A percentile compares a stretch with the other conserved stretches of the same genome.
phyloP scores from a whole-genome alignment of 2,329 filamentous ascomycete genomes.

The Ophiostoma montium region DNA sequence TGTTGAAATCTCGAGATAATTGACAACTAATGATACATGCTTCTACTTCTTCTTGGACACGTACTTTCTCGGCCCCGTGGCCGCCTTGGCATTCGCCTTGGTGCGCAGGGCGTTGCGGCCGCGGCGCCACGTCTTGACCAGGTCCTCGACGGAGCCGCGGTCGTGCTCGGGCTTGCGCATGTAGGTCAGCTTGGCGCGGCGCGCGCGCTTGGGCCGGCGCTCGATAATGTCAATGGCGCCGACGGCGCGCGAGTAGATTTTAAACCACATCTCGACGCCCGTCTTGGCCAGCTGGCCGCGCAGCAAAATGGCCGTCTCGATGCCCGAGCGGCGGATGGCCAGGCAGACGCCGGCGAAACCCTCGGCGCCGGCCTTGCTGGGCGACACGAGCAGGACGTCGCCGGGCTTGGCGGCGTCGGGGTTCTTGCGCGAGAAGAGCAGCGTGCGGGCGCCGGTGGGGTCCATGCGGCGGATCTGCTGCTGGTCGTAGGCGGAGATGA shows the following conservation, averaged over 20 bases:
- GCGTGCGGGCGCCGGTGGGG: constrained; percentile 66
- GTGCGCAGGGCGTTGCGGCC: constrained; percentile 25
- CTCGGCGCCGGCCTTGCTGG: constrained; percentile 63
- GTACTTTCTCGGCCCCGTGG: constrained; percentile 1
- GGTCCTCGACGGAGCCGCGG: constrained; percentile 68
- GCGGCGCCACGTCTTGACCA: constrained; percentile 49
- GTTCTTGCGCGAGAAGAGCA: constrained; percentile 67
- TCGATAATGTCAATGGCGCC: constrained; percentile 89
- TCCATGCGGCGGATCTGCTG: constrained; percentile 65
- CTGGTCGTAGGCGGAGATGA: constrained; percentile 51
- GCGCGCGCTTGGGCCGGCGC: constrained; percentile 67
- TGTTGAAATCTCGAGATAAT: no score
- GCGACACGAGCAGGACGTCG: constrained; percentile 83
- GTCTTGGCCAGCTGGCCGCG: constrained; percentile 75
- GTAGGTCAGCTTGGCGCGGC: constrained; percentile 78
- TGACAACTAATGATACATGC: background rate
- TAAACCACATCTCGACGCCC: constrained; percentile 94
- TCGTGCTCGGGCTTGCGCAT: constrained; percentile 83
- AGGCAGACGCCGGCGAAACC: constrained; percentile 83
- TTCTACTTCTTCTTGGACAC: constrained; percentile 7
- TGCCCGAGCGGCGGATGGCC: constrained; percentile 72
- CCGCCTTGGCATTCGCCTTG: constrained; percentile 7
- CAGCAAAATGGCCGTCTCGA: constrained; percentile 78
- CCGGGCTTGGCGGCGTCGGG: constrained; percentile 68
- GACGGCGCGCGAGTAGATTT: constrained; percentile 82